Evolutionary conservation across 2,329 filamentous ascomycete genomes (phyloP), one percentile per base, ranked within the genome.

Genomic region (Hortaea sp.): DNA sequence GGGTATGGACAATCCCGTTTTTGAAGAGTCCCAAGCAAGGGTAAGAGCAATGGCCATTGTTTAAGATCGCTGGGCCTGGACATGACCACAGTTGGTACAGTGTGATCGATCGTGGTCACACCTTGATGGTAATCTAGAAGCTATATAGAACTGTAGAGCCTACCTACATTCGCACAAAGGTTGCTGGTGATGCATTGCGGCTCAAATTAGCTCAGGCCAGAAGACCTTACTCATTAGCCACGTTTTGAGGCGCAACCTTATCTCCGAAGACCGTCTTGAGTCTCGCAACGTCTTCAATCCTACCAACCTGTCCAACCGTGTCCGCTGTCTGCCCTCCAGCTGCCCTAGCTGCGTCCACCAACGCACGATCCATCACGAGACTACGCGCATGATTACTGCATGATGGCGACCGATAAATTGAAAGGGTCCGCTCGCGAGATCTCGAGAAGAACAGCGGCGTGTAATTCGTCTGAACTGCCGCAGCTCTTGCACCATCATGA

Each of bases 1-100:
- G 31, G 50, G 52, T 5, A 28, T 27, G 7, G 52, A 53, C 29
- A 54, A 49, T 44, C 46, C 49, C 7, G 6, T 51, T 39, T 51
- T 42, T 31, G 32, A 45, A 6, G 48, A 46, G 37, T 53, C 44
- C 20, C 9, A 38, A 7, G 9, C 37, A 7, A n/a, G 37, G 10
- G 37, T 39, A 20, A n/a, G 13, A 20, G 37, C 37, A 3, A 39
- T 39, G 32, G 32, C 32, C n/a, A 35, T 35, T n/a, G 32, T 35
- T 9, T 35, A 35, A 35, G 32, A 35, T 9, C 4, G 7, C 32
- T n/a, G 32, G 32, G 20, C 20, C 20, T 20, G 20, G 4, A 20
- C 20, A 20, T 20, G 20, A 20, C 20, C 4, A 20, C 20, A 20
- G 4, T 20, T 2, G 2, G 20, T 20, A 20, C 20, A 20, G 20